phyloP scores from a whole-genome alignment of 1,284 basidiomycete genomes.

The Takashimella tepidaria region DNA sequence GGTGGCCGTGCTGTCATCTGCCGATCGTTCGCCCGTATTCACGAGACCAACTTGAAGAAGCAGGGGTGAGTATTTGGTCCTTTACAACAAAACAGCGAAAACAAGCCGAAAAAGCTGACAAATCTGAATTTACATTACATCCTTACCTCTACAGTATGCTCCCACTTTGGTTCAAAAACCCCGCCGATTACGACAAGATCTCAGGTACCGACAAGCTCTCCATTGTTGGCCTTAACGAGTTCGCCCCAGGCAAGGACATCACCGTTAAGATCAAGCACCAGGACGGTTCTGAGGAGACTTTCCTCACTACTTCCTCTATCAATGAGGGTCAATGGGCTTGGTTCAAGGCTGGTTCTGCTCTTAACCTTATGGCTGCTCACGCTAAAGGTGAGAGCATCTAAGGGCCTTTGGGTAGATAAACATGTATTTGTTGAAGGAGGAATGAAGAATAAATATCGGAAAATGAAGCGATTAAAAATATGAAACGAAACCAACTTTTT shows the following conservation, averaged over 20 bases:
- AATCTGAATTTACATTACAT: too few species aligned
- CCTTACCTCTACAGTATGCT: conserved; percentile 81
- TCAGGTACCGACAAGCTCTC: conserved; percentile 75
- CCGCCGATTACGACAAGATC: conserved; percentile 86
- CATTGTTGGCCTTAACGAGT: conserved; percentile 73
- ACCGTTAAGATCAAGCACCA: conserved; percentile 72
- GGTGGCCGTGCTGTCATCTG: conserved; percentile 93
- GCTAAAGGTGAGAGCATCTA: conserved; percentile 15
- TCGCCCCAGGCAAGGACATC: conserved; percentile 83
- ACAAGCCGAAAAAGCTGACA: too few species aligned
- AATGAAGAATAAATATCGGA: too few species aligned
- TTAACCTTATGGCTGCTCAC: conserved; percentile 44
- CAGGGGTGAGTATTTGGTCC: conserved; percentile 32
- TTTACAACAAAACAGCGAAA: too few species aligned
- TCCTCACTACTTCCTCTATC: conserved; percentile 46
- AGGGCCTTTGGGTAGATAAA: too few species aligned
- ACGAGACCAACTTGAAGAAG: conserved; percentile 92
- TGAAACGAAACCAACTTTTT: too few species aligned
- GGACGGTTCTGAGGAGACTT: conserved; percentile 66
- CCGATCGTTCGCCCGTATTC: conserved; percentile 93
- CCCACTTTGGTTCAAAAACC: conserved; percentile 79
- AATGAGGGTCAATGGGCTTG: conserved; percentile 78
- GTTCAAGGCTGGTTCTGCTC: conserved; percentile 81
- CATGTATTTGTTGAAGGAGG: too few species aligned
- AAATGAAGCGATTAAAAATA: too few species aligned